Evolutionary conservation across 2,329 filamentous ascomycete genomes (phyloP).

Genomic region (Diaporthe aspalathi): DNA sequence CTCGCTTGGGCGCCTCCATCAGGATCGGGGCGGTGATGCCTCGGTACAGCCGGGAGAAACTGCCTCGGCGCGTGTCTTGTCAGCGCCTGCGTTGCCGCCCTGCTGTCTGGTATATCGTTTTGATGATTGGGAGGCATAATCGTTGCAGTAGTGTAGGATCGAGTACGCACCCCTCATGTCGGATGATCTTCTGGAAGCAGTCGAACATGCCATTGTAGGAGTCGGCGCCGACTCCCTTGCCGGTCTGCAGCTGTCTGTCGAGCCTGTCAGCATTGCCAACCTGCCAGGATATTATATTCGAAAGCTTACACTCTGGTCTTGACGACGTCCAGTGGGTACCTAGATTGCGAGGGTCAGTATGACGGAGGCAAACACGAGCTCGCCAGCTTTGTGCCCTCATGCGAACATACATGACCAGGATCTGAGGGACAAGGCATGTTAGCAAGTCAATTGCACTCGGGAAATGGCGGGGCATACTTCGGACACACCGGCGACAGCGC

Average conservation of each 20-base stretch:
- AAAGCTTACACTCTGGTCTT: conserved; percentile 91
- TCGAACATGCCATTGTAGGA: conserved; percentile 97
- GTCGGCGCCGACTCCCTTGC: conserved; percentile 78
- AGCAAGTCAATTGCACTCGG: conserved; percentile 42
- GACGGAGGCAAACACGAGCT: conserved; percentile 39
- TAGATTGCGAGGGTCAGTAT: conserved; percentile 53
- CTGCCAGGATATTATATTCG: conserved; percentile 4
- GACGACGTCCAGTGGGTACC: conserved; percentile 98
- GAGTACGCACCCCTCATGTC: conserved; percentile 83
- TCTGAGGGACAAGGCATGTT: conserved; percentile 62
- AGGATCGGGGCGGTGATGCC: conserved; percentile 96
- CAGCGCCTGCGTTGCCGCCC: conserved; percentile 6
- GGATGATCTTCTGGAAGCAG: conserved; percentile 97
- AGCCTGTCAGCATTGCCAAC: conserved; percentile 31
- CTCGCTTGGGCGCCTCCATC: conserved; percentile 89
- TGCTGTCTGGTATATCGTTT: not conserved
- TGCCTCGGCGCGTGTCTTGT: conserved; percentile 50
- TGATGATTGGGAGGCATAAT: not conserved
- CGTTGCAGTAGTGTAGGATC: not conserved
- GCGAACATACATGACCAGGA: conserved; percentile 81
- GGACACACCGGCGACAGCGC: conserved; percentile 96
- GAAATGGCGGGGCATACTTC: conserved; percentile 72
- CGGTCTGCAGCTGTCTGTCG: conserved; percentile 85
- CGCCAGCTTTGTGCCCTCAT: conserved; percentile 32
- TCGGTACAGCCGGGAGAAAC: conserved; percentile 90